Percentiles rank a stretch among this genome's conserved stretches.
Evolutionary conservation across 306 rosid species (phyloP).

Genomic region (Carpinus fangiana): DNA sequence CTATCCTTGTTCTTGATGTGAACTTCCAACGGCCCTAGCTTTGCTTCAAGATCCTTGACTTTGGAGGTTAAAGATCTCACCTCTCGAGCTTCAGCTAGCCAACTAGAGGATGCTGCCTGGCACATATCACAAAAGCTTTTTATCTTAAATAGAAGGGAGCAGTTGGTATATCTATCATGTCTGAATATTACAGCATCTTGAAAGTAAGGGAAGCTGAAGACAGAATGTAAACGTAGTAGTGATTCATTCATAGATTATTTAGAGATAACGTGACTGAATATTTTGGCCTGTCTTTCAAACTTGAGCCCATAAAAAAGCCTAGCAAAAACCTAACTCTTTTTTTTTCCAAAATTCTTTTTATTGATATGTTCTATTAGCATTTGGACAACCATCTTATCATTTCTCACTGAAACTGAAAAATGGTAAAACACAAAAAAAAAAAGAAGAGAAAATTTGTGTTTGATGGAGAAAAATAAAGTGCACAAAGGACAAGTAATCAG

Average conservation of each 20-base stretch:
- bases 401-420: not conserved
- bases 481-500: not conserved
- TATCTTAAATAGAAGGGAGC: slow-evolving; percentile 13
- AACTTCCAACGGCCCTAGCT: slow-evolving; percentile 52
- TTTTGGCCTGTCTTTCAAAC: not conserved
- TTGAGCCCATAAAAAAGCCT: slow-evolving; percentile 9
- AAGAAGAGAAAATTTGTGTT: not conserved
- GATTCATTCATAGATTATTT: not conserved
- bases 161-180: not conserved
- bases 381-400: slow-evolving; percentile 1
- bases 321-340: slow-evolving; percentile 13
- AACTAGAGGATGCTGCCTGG: slow-evolving; percentile 47
- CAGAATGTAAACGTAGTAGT: not conserved
- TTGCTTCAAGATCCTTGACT: slow-evolving; percentile 59
- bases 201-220: not conserved
- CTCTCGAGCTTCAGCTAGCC: slow-evolving; percentile 52
- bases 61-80: slow-evolving; percentile 54
- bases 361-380: not conserved
- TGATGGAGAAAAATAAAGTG: not conserved
- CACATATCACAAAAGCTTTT: slow-evolving; percentile 21
- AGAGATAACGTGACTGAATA: not conserved
- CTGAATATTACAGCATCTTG: not conserved
- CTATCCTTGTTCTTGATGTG: slow-evolving; percentile 8
- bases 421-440: not conserved
- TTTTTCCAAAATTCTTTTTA: not conserved